Evolutionary conservation across 2,329 filamentous ascomycete species (phyloP).

Genomic region (Aspergillus udagawae): DNA sequence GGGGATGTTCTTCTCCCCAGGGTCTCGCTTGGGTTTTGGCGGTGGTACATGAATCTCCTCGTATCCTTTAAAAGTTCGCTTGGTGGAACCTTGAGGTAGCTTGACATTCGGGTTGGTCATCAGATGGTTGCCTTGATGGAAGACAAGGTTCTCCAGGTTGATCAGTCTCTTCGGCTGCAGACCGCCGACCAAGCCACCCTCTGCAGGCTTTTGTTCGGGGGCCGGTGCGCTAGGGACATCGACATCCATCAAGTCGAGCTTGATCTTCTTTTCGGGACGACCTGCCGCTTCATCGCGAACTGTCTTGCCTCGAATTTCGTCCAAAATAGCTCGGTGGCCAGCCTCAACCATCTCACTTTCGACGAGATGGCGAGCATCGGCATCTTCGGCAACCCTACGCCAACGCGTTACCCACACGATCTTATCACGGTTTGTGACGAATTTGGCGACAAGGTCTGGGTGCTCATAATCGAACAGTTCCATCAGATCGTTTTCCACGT

Average conservation of each 20-base stretch:
- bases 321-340: conserved; percentile 79
- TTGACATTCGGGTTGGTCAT: conserved; percentile 99
- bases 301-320: conserved; percentile 75
- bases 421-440: conserved; percentile 89
- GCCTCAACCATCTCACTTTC: conserved; percentile 90
- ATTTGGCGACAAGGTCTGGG: conserved; percentile 83
- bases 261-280: conserved; percentile 75
- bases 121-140: conserved; percentile 96
- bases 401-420: conserved; percentile 92
- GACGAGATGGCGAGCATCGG: conserved; percentile 66
- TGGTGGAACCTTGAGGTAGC: conserved; percentile 89
- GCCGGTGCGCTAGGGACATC: conserved; percentile 63
- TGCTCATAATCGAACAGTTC: conserved; percentile 97
- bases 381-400: conserved; percentile 74
- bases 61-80: conserved; percentile 94
- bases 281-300: conserved; percentile 53
- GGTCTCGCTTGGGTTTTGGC: conserved; percentile 80
- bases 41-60: conserved; percentile 97
- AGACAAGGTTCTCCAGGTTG: conserved; percentile 92
- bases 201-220: conserved; percentile 52
- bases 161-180: conserved; percentile 82
- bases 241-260: conserved; percentile 79
- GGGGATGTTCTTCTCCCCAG: conserved; percentile 75
- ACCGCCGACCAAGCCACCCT: conserved; percentile 71
- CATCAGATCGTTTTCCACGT: conserved; percentile 98